These are phyloP conservation scores for Neonectria magnoliae DNA, from an alignment of 2,329 filamentous ascomycete genomes.

Conservation along the genomic window DNA sequence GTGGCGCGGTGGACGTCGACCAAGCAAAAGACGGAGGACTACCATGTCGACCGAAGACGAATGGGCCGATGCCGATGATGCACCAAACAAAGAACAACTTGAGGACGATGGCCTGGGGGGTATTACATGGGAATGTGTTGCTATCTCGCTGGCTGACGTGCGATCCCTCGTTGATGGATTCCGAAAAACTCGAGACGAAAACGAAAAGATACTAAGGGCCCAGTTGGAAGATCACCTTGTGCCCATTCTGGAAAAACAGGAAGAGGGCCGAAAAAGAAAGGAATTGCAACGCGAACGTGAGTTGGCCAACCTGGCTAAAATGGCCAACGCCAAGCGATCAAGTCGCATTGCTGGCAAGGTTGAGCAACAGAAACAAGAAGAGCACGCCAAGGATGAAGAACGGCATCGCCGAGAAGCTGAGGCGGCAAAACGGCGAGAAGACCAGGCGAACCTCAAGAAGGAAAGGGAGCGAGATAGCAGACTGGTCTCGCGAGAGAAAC, in stretches of 20 bases:
- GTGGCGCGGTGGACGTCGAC: constrained; percentile 63
- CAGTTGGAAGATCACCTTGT: constrained; percentile 81
- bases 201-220: constrained; percentile 81
- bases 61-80: constrained; percentile 49
- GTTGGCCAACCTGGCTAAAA: constrained; percentile 80
- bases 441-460: constrained; percentile 65
- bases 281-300: constrained; percentile 78
- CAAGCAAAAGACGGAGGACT: constrained; percentile 77
- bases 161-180: constrained; percentile 75
- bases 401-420: constrained; percentile 63
- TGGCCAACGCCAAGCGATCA: constrained; percentile 94
- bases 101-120: constrained; percentile 75
- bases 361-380: constrained; percentile 80
- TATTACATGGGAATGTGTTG: constrained; percentile 91
- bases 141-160: constrained; percentile 83
- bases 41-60: constrained; percentile 47
- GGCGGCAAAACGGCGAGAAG: constrained; percentile 72
- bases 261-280: constrained; percentile 78
- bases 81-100: constrained; percentile 42
- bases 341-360: constrained; percentile 85
- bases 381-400: constrained; percentile 76
- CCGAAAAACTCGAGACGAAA: constrained; percentile 79
- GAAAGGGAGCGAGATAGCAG: constrained; percentile 82
- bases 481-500: constrained; percentile 84
- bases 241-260: constrained; percentile 83